Conservation (phyloP, 345 rosid species). For the Excoecaria cochinchinensis region DNA sequence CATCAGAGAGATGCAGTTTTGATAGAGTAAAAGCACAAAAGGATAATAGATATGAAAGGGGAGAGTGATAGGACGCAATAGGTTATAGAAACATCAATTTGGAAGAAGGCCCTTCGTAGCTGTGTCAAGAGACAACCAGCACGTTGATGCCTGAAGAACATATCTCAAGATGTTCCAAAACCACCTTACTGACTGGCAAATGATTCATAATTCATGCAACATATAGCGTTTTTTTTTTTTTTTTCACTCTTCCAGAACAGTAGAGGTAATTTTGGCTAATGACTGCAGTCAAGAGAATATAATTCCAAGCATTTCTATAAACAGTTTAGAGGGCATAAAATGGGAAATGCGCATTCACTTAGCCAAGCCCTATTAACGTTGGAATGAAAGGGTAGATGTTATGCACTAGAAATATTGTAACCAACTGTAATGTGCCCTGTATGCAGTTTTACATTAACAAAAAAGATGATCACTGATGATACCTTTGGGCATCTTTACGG, state of each 20-base stretch:
- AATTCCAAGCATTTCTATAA: background rate
- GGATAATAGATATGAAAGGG: background rate
- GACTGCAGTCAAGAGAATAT: background rate
- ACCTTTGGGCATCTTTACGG: conserved; percentile 91
- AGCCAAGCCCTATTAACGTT: background rate
- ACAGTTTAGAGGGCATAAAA: background rate
- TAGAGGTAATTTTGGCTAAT: background rate
- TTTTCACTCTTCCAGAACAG: background rate
- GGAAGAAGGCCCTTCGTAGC: background rate
- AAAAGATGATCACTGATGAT: conserved; percentile 14
- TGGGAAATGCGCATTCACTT: background rate
- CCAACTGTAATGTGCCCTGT: background rate
- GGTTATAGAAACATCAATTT: background rate
- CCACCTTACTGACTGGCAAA: background rate
- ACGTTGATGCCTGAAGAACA: background rate
- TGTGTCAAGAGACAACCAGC: background rate
- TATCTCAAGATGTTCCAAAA: background rate
- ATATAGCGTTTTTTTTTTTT: background rate
- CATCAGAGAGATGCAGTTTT: background rate
- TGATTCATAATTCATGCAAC: background rate
- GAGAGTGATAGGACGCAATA: background rate
- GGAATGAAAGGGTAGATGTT: background rate
- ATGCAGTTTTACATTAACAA: conserved; percentile 1
- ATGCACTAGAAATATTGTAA: background rate
- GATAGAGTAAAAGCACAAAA: background rate